Evolutionary conservation across 805 yeast species (phyloP).

Genomic region (Saccharomycopsis microspora): DNA sequence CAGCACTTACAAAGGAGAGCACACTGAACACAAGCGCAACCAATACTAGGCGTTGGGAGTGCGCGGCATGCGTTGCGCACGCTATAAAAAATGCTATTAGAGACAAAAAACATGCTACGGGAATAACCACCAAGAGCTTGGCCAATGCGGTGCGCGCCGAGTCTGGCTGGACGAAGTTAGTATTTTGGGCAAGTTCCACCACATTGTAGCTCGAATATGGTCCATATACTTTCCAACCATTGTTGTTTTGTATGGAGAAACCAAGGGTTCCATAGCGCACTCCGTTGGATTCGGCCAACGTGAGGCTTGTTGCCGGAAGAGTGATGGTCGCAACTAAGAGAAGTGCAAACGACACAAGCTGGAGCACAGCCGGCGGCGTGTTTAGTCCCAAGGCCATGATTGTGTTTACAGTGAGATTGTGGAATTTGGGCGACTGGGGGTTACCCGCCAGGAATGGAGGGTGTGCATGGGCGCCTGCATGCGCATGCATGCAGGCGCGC

Average conservation of each 20-base stretch:
- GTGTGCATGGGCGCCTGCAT: too few relatives aligned
- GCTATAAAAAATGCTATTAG: conserved; percentile 32
- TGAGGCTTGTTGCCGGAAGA: conserved; percentile 44
- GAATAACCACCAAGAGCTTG: conserved; percentile 45
- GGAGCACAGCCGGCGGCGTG: conserved; percentile 32
- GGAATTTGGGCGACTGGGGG: too few relatives aligned
- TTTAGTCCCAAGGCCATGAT: conserved; percentile 27
- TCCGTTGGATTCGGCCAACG: conserved; percentile 49
- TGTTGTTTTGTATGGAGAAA: too few relatives aligned
- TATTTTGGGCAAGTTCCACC: too few relatives aligned
- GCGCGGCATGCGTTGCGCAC: conserved; percentile 23
- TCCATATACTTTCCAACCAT: too few relatives aligned
- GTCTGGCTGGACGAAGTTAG: conserved; percentile 21
- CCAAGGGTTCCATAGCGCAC: conserved; percentile 47
- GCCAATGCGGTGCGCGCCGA: conserved; percentile 40
- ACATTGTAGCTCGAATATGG: too few relatives aligned
- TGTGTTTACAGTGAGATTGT: too few relatives aligned
- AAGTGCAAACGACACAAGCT: conserved; percentile 47
- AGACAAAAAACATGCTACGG: conserved; percentile 56
- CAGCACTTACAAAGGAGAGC: conserved; percentile 41
- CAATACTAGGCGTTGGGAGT: conserved; percentile 24
- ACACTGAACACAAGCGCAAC: conserved; percentile 34
- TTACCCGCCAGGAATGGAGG: too few relatives aligned
- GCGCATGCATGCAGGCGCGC: too few relatives aligned
- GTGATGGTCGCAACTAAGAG: conserved; percentile 50